A percentile compares a stretch with the other conserved stretches of the same genome.
Conservation (phyloP, 345 rosid species). For the Lagerstroemia speciosa region DNA sequence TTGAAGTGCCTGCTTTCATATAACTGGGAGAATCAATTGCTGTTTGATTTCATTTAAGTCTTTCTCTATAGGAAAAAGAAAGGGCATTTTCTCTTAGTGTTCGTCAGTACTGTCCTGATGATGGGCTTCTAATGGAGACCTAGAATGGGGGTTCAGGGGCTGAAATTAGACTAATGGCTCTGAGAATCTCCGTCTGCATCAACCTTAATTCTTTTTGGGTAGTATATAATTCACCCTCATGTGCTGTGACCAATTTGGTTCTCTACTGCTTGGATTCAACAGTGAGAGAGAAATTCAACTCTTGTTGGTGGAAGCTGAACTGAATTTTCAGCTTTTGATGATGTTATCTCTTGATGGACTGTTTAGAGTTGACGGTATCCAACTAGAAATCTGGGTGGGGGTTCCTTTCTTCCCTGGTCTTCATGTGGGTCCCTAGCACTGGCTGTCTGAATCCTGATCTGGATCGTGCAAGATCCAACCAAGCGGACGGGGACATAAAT, state of each 20-base stretch:
- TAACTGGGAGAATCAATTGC: background rate
- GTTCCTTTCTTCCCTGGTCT: background rate
- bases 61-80: too few relatives aligned
- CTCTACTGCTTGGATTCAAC: background rate
- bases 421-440: background rate
- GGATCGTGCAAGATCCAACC: background rate
- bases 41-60: background rate
- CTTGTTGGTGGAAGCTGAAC: background rate
- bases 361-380: background rate
- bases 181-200: too few relatives aligned
- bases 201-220: too few relatives aligned
- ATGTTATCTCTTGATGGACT: background rate
- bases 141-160: too few relatives aligned
- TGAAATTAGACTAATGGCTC: too few relatives aligned
- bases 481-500: too few relatives aligned
- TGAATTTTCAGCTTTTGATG: background rate
- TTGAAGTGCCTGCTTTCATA: background rate
- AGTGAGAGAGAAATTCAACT: background rate
- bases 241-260: too few relatives aligned
- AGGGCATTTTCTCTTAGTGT: too few relatives aligned
- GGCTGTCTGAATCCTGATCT: background rate
- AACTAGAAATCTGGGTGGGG: background rate
- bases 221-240: too few relatives aligned
- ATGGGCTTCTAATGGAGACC: too few relatives aligned
- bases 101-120: too few relatives aligned